These are phyloP conservation scores for Coprinopsis strossmayeri DNA, from an alignment of 768 basidiomycete species.

Conservation along the genomic window DNA sequence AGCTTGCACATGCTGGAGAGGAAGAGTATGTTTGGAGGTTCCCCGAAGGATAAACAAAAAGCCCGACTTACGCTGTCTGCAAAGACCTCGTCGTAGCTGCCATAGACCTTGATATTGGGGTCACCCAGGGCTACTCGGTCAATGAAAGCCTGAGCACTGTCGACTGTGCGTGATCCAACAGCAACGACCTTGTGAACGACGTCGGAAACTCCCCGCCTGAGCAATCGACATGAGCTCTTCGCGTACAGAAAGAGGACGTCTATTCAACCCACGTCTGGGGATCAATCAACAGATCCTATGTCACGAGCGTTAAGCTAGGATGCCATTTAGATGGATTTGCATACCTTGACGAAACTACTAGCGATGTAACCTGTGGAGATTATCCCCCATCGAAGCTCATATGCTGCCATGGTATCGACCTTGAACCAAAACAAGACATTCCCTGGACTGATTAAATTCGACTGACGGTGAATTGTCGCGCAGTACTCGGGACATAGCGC, in stretches of 20 bases:
- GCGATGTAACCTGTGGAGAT: constrained; percentile 80
- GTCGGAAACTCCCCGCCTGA: constrained; percentile 60
- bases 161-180: constrained; percentile 68
- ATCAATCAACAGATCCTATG: constrained; percentile 71
- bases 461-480: constrained; percentile 9
- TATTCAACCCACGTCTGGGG: constrained; percentile 50
- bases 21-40: neutral
- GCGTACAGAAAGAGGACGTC: neutral
- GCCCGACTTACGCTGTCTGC: constrained; percentile 52
- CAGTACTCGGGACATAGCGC: constrained; percentile 10
- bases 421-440: too few relatives aligned
- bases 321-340: too few relatives aligned
- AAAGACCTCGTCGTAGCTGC: constrained; percentile 69
- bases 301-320: too few relatives aligned
- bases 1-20: constrained; percentile 58
- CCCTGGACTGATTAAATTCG: neutral
- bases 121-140: constrained; percentile 42
- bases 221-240: neutral
- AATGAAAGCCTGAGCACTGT: constrained; percentile 69
- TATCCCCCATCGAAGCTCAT: constrained; percentile 72
- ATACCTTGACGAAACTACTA: constrained; percentile 57
- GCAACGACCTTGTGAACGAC: constrained; percentile 63
- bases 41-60: neutral
- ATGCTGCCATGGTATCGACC: neutral
- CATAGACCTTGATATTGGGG: constrained; percentile 56